Percentiles rank a stretch among this genome's conserved stretches.
Conservation (phyloP, 1,284 basidiomycete species). For the Rhodotorula sp. region DNA sequence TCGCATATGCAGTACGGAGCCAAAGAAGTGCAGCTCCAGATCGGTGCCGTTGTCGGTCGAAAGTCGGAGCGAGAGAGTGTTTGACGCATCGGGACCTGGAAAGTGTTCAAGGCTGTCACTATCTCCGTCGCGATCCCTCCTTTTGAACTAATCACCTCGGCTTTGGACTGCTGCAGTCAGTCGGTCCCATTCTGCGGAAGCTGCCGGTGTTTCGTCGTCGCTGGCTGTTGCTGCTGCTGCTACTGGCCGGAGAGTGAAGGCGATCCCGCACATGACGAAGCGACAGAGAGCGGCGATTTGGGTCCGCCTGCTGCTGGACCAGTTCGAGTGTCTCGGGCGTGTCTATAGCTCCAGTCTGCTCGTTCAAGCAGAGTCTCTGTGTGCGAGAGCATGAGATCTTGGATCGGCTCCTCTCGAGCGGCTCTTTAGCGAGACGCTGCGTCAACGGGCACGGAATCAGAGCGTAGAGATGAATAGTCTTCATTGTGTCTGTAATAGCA, state of each 20-base stretch:
- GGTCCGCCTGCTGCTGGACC: no score
- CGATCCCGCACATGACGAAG: constrained; percentile 30
- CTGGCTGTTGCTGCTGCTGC: neutral
- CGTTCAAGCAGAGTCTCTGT: no score
- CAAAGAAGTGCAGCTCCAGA: constrained; percentile 56
- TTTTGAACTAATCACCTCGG: constrained; percentile 3
- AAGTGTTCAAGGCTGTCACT: neutral
- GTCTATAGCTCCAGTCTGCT: no score
- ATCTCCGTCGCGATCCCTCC: fast-evolving
- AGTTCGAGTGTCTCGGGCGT: no score
- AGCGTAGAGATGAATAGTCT: neutral
- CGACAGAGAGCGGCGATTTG: no score
- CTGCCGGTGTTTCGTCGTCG: neutral
- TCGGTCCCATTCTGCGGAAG: neutral
- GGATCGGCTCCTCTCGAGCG: no score
- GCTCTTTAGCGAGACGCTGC: no score
- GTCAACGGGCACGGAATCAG: no score
- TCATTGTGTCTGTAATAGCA: neutral
- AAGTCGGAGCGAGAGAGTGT: constrained; percentile 2
- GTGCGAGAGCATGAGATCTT: no score
- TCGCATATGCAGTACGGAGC: constrained; percentile 75
- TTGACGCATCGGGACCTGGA: constrained; percentile 28
- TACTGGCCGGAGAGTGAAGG: constrained; percentile 13
- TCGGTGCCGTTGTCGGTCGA: neutral
- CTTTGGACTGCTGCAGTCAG: constrained; percentile 9